Evolutionary conservation across 352 stramenopile genomes (phyloP), one percentile per base, ranked within the genome.

Genomic region (Pythium coloratum): DNA sequence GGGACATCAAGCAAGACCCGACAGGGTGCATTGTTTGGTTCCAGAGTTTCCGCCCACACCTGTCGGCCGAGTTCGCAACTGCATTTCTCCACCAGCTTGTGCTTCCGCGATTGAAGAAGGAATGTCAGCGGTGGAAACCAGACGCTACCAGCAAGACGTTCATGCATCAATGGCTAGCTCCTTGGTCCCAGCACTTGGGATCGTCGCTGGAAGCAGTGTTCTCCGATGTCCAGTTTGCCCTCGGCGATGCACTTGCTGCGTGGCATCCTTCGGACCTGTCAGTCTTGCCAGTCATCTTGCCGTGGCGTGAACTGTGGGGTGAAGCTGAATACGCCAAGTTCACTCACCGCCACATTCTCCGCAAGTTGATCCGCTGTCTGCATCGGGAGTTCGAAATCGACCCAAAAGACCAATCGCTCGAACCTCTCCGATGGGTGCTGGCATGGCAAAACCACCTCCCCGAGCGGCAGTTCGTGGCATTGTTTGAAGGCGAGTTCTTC

Each of bases 401-500:
- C 55, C 90, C 90, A 0, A 69, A 81, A 38, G 81, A 88, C 20
- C 81, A 96, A 68, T 83, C 82, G 2, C 60, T 96, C 18, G 81
- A 90, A 24, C 67, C 71, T 3, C 59, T 97, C 24, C 75, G 69
- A 26, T 95, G 86, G 85, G 74, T 94, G 24, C 56, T 97, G 3
- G 84, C 76, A 44, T 97, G 90, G 90, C 76, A 81, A 72, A 58
- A 73, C 18, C 47, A 88, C 57, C 64, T 97, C 33, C 84, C 88
- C 10, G 64, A 89, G 10, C 79, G 83, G 0, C 88, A 97, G 58
- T 81, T 94, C 55, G 74, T 94, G 34, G 84, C 87, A 26, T 71
- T 97, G 2, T 77, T 98, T 26, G 91, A 97, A 71, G 91, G 88
- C 9, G 92, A 97, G 58, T 97, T 98, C 56, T 97, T 98, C 56